Evolutionary conservation across 176 grass and related monocot species (phyloP).

Genomic region (Carex parvula): DNA sequence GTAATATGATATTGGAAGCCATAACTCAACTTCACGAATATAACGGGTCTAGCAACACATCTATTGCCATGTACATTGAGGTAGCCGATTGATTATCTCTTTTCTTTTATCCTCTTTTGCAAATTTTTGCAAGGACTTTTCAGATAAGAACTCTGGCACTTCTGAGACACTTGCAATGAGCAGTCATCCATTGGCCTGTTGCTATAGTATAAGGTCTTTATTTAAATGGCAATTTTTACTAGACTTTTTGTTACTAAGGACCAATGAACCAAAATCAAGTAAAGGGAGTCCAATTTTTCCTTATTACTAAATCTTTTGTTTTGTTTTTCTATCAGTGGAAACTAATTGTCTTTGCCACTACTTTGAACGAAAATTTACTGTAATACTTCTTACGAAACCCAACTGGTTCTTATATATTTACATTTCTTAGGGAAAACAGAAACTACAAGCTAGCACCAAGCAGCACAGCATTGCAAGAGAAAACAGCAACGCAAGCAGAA

Average conservation of each 20-base stretch:
- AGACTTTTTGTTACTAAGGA: not conserved
- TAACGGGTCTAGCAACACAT: conserved; percentile 60
- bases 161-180: not conserved
- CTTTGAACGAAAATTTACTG: conserved; percentile 9
- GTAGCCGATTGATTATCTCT: conserved; percentile 22
- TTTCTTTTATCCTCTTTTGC: not conserved
- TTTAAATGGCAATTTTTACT: not conserved
- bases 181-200: not conserved
- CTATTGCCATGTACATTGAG: conserved; percentile 77
- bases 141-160: not conserved
- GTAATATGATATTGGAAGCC: conserved; percentile 84
- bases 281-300: not conserved
- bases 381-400: conserved; percentile 16
- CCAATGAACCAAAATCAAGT: not conserved
- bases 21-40: conserved; percentile 57
- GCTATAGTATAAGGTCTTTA: not conserved
- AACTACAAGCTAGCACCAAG: too few relatives aligned
- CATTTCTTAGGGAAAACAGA: conserved; percentile 52
- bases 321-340: not conserved
- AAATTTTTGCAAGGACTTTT: not conserved
- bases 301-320: not conserved
- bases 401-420: conserved; percentile 17
- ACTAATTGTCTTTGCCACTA: not conserved
- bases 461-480: too few relatives aligned
- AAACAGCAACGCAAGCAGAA: too few relatives aligned